Evolutionary conservation across 768 basidiomycete species (phyloP).

Genomic region (Pleurotus eryngii): DNA sequence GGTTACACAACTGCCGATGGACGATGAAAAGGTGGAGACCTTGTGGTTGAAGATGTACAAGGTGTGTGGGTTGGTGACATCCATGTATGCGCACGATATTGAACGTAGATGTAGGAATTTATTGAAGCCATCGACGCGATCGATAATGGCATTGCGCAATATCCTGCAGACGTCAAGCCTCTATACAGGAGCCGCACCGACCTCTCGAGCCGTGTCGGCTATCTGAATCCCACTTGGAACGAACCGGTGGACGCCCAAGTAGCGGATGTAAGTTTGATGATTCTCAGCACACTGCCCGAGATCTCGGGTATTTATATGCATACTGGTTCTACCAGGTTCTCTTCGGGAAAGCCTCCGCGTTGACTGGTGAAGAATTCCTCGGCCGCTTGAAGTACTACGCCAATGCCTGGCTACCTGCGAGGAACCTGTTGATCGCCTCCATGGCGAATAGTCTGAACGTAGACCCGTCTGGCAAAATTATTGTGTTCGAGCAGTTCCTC

Average conservation of each 20-base stretch:
- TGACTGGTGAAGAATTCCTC: constrained; percentile 86
- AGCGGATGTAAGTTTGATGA: constrained; percentile 59
- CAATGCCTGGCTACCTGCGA: constrained; percentile 90
- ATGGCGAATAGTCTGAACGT: constrained; percentile 56
- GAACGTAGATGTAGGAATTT: constrained; percentile 57
- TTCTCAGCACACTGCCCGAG: background rate
- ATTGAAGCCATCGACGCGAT: constrained; percentile 93
- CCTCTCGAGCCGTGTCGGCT: constrained; percentile 76
- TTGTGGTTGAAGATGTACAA: constrained; percentile 91
- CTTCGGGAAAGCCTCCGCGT: constrained; percentile 75
- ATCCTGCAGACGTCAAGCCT: constrained; percentile 59
- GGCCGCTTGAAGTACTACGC: constrained; percentile 77
- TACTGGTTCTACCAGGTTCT: constrained; percentile 40
- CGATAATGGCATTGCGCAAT: constrained; percentile 92
- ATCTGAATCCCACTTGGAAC: constrained; percentile 93
- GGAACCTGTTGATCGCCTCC: constrained; percentile 65
- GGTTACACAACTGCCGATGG: constrained; percentile 41
- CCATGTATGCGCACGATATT: background rate
- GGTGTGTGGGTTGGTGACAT: constrained; percentile 31
- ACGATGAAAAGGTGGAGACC: constrained; percentile 63
- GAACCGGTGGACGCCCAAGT: constrained; percentile 60
- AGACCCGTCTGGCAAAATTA: constrained; percentile 72
- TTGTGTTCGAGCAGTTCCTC: constrained; percentile 75
- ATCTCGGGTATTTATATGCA: background rate
- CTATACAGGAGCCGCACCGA: constrained; percentile 80